Evolutionary conservation across 805 yeast species (phyloP).

Genomic region (Candida dajiaensis): DNA sequence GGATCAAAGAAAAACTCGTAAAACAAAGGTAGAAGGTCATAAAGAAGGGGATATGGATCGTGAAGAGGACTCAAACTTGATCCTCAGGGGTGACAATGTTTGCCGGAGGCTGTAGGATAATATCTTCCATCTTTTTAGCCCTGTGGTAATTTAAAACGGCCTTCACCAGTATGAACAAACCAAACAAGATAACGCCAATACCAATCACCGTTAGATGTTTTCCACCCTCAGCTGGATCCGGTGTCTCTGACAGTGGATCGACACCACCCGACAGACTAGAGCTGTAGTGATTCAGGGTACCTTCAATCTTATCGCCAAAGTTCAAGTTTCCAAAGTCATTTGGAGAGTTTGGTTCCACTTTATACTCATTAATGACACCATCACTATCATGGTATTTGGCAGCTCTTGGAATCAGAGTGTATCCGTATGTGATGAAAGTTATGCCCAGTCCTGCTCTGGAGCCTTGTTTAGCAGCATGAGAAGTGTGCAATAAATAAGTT

Average conservation of each 20-base stretch:
- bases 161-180: conserved; percentile 57
- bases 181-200: conserved; percentile 58
- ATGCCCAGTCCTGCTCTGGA: conserved; percentile 88
- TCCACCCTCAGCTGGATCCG: neutral
- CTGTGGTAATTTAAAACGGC: conserved; percentile 66
- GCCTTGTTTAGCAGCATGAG: conserved; percentile 96
- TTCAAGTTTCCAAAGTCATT: conserved; percentile 34
- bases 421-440: conserved; percentile 71
- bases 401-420: conserved; percentile 44
- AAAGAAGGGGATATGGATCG: neutral
- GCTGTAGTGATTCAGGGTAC: conserved; percentile 21
- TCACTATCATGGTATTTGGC: conserved; percentile 22
- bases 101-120: conserved; percentile 44
- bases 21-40: neutral
- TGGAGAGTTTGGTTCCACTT: conserved; percentile 53
- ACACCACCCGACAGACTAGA: conserved; percentile 18
- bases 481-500: conserved; percentile 87
- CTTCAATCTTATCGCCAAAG: conserved; percentile 26
- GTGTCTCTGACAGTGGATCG: conserved; percentile 9
- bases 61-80: conserved; percentile 3
- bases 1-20: no score
- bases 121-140: conserved; percentile 72
- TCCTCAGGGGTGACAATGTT: conserved; percentile 2
- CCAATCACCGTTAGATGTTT: conserved; percentile 37
- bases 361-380: conserved; percentile 21